Base-by-base conservation (phyloP, 202 grass and related monocot species). In the Hordeum pubiflorum region DNA sequence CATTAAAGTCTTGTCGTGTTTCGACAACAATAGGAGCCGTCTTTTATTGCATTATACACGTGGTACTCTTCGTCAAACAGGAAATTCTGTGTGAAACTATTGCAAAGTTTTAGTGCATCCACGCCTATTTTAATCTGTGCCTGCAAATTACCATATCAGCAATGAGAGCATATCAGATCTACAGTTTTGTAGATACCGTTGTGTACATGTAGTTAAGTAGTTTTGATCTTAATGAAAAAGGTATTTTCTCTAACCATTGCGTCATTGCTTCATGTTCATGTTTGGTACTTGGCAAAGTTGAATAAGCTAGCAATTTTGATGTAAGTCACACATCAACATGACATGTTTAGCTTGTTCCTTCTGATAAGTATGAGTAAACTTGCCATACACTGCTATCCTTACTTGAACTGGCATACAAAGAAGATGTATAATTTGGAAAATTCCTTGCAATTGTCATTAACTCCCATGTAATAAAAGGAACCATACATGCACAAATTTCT, bases 1-100 rank as follows among this genome's bases (percentile, higher is more conserved):
- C 43, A 50, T 69, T 84, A 54, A 64, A 50, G 17, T 66, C 26
- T 50, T 85, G 64, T 44, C n/a, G 0, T 77, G 33, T 76, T 88
- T 81, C 2, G 71, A 76, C 2, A 60, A 71, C 67, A 73, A 15
- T 41, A 21, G 7, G 18, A 34, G 8, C 41, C 18, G 10, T 14
- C 17, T 58, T 23, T 55, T 63, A 34, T 81, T 29, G 1, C 55
- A 40, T 54, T 82, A 52, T 71, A 54, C 70, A 84, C 10, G 21
- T 70, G 70, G 6, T 5, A 27, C 10, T 56, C 37, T 61, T 52
- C n/a, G 38, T 56, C 54, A 55, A 75, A 32, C 3, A 1, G 26
- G 59, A 74, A 3, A 3, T 15, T 54, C 22, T 24, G 18, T 63
- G 18, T 23, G 14, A 69, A 48, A 78, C 10, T 65, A 38, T 37